Evolutionary conservation across 2,329 filamentous ascomycete species (phyloP), one percentile per base, ranked within the genome.

Genomic region (Ophiocordyceps sinensis): DNA sequence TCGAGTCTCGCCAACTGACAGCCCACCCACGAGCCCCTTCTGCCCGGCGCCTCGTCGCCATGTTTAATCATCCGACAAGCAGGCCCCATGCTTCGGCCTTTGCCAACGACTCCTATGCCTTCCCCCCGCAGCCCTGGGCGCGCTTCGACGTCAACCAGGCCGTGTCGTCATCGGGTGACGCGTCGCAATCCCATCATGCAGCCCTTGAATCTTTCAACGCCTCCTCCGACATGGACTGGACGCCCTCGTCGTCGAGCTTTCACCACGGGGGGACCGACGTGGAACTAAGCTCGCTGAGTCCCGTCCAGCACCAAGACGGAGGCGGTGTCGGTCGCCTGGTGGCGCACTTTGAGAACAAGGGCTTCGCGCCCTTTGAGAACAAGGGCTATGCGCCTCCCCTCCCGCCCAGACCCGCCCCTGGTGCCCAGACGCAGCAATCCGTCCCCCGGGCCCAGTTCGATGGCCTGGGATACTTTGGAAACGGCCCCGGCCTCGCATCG

Each of bases 331-430:
- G 60, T 37, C 59, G 60, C 37, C 46, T 65, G 37, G 58, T 64
- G 43, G 59, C 62, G 38, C 62, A 63, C 39, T 65, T 65, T 48
- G 62, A 65, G 41, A 62, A 57, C 43, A 62, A 61, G 42, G 55
- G 49, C 37, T 47, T 46, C 37, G 35, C 26, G 36, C 41, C 48
- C 37, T 65, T 65, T 44, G 62, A 65, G 38, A 60, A 56, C 41
- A 62, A 60, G 41, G 51, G 48, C 40, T 59, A 55, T 48, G 53
- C 53, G 32, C 60, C 55, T 32, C 55, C 59, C 32, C 53, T 63
- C 2, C 61, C 60, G 37, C 54, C 60, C 7, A 53, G 62, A 41
- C 57, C 58, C 9, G 50, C 47, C 28, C 54, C 51, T 31, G 55
- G 52, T 37, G 45, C 44, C 21, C 46, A 50, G 41, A 44, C 55